Conservation (phyloP, 768 basidiomycete species). For the Leccinum incarnatum region DNA sequence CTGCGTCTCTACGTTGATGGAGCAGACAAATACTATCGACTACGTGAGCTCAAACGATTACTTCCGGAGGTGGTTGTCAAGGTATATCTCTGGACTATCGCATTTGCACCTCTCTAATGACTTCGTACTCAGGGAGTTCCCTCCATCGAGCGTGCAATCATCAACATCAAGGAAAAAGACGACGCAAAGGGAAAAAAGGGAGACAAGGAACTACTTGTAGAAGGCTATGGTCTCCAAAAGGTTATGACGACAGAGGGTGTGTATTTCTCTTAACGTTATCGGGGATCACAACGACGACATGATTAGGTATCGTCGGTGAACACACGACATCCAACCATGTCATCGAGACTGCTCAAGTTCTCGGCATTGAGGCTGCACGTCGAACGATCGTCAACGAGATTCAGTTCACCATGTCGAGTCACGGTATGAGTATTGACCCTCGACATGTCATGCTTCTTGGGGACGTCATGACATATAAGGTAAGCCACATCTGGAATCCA, state of each 20-base stretch:
- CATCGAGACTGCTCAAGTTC: constrained; percentile 90
- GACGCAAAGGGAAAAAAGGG: constrained; percentile 77
- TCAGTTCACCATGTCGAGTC: constrained; percentile 93
- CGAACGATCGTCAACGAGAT: constrained; percentile 95
- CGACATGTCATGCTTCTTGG: constrained; percentile 98
- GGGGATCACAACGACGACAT: neutral
- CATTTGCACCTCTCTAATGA: neutral
- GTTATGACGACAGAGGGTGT: constrained; percentile 97
- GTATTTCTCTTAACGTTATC: constrained; percentile 9
- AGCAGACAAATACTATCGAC: constrained; percentile 73
- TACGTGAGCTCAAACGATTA: constrained; percentile 83
- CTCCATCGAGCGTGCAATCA: constrained; percentile 87
- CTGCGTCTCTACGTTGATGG: constrained; percentile 79
- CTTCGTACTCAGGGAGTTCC: constrained; percentile 63
- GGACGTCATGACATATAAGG: constrained; percentile 99
- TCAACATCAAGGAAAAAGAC: constrained; percentile 91
- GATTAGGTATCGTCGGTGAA: constrained; percentile 83
- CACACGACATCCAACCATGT: constrained; percentile 95
- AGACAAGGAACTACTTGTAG: constrained; percentile 90
- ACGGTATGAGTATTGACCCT: constrained; percentile 98
- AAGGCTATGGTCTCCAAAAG: constrained; percentile 94
- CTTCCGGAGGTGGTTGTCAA: constrained; percentile 89
- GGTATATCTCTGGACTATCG: constrained; percentile 37
- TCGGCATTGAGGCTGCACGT: constrained; percentile 98
- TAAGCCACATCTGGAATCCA: constrained; percentile 18